Evolutionary conservation across 169 alveolate genomes (phyloP).

Genomic region (Plasmodium ovale): DNA sequence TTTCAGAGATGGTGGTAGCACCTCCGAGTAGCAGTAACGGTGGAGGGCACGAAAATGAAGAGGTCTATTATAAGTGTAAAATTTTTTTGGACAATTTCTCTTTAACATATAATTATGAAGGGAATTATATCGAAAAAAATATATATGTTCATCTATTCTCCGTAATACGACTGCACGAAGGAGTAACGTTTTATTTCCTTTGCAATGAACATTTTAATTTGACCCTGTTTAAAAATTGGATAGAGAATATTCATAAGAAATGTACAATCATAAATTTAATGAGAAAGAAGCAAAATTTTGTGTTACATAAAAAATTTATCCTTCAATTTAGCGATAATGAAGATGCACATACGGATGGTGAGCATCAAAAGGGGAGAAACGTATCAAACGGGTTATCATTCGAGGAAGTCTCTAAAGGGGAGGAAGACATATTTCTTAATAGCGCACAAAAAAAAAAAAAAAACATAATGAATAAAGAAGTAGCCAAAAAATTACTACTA

Average conservation of each 20-base stretch:
- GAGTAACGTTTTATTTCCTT: conserved; percentile 35
- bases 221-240: conserved; percentile 39
- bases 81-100: conserved; percentile 51
- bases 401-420: neutral
- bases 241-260: conserved; percentile 32
- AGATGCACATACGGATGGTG: neutral
- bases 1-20: too few relatives aligned
- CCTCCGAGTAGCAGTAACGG: neutral
- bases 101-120: conserved; percentile 48
- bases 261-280: conserved; percentile 5
- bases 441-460: conserved; percentile 31
- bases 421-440: neutral
- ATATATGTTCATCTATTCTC: conserved; percentile 56
- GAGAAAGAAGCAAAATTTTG: conserved; percentile 22
- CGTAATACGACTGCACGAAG: conserved; percentile 5
- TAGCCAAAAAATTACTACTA: conserved; percentile 1
- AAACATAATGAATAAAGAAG: conserved; percentile 12
- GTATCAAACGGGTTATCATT: neutral
- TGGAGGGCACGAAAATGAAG: neutral
- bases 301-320: conserved; percentile 47
- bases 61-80: conserved; percentile 23
- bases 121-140: conserved; percentile 43
- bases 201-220: conserved; percentile 9
- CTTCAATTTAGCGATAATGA: neutral
- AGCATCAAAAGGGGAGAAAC: neutral